Base-by-base conservation (phyloP, 2,329 filamentous ascomycete genomes). In the Bipolaris bicolor region DNA sequence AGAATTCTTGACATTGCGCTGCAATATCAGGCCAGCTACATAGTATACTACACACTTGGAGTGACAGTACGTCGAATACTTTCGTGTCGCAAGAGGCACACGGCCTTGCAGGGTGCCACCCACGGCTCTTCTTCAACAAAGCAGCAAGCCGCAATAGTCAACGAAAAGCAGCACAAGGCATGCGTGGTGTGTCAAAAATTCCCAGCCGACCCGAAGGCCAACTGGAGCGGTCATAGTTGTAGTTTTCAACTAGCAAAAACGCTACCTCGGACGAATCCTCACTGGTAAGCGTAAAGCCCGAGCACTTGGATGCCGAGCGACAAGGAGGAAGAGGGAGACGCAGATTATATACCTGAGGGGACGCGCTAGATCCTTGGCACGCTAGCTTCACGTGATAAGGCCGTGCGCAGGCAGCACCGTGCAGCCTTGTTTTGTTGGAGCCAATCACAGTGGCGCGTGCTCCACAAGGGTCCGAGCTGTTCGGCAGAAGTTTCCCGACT, bases 181-280 rank as follows among this genome's bases (percentile, higher is more conserved):
- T 50, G 58, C 62, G 61, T 70, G 76, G 73, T 54, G 64, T 82
- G 84, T 80, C 88, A 91, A 92, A 92, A 88, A 92, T 92, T 92
- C 89, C 88, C 83, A 84, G 81, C 80, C 85, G 84, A 84, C 82
- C 84, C 83, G 81, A 82, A 83, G 85, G 84, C 88, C 86, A 85
- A 84, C 80, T 83, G 82, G 82, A 92, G 89, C 83, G 83, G 89
- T 91, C 89, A 73, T 85, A 83, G 82, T 83, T 81, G 82, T 90
- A 90, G 88, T 90, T 90, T 90, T 90, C 88, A 91, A 90, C 88
- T 90, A 91, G 89, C 89, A 91, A 91, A 90, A 91, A 91, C 84
- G 85, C 85, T 84, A 86, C 86, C 88, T 92, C 90, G 86, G 90
- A 91, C 87, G 85, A 87, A 88, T 91, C 89, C 87, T 92, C 89